Percentiles rank a stretch among this genome's conserved stretches.
Evolutionary conservation across 306 rosid species (phyloP).

Genomic region (Abrus precatorius): DNA sequence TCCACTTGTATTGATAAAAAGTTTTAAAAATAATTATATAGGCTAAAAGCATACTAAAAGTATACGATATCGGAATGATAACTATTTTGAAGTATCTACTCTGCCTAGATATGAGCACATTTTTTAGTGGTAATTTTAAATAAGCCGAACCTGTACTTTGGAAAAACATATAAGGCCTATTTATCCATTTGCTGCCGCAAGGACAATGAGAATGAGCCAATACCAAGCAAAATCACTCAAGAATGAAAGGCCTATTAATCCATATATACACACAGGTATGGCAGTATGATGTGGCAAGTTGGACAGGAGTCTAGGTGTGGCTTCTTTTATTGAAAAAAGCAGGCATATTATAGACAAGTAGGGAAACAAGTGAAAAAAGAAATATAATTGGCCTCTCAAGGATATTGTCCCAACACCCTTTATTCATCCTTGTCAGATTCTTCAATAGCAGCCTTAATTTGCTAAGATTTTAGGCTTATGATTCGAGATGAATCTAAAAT

Average conservation of each 20-base stretch:
- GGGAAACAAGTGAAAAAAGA: conserved; percentile 61
- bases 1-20: background rate
- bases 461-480: conserved; percentile 68
- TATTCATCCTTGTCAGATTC: conserved; percentile 83
- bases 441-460: conserved; percentile 84
- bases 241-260: conserved; percentile 37
- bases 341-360: conserved; percentile 64
- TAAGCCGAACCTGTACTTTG: background rate
- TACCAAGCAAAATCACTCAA: conserved; percentile 9
- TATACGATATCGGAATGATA: conserved; percentile 4
- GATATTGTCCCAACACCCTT: conserved; percentile 74
- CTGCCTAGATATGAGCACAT: background rate
- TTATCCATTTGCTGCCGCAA: background rate
- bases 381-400: conserved; percentile 91
- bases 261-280: conserved; percentile 38
- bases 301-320: conserved; percentile 52
- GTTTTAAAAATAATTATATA: background rate
- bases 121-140: too few species aligned
- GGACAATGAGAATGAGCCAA: conserved; percentile 25
- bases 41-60: background rate
- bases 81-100: conserved; percentile 21
- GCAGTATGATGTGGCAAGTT: conserved; percentile 59
- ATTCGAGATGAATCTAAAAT: conserved; percentile 84
- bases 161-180: background rate
- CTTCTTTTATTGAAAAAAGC: conserved; percentile 66